A percentile compares a stretch with the other conserved stretches of the same genome.
These are phyloP conservation scores for Kazachstania bromeliacearum DNA, from an alignment of 805 yeast species.

Conservation along the genomic window DNA sequence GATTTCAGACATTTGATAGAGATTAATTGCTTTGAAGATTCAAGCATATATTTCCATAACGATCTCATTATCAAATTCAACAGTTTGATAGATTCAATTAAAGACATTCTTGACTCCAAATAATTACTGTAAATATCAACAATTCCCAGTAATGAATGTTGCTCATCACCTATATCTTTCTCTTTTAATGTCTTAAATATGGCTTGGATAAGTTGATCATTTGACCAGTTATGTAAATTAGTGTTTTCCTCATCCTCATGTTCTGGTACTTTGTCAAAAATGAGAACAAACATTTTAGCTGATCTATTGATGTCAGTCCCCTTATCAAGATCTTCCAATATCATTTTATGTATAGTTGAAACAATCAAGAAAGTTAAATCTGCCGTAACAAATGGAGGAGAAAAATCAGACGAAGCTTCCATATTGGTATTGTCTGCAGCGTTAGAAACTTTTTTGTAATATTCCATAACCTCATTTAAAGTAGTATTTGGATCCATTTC, in stretches of 20 bases:
- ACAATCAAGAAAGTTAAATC: constrained; percentile 37
- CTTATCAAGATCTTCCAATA: constrained; percentile 16
- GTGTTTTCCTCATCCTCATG: constrained; percentile 9
- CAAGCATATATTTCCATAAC: constrained; percentile 48
- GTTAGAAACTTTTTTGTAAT: constrained; percentile 25
- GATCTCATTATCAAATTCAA: constrained; percentile 28
- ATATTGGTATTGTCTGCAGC: constrained; percentile 7
- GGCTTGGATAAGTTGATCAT: constrained; percentile 27
- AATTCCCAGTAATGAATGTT: constrained; percentile 20
- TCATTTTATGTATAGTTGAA: constrained; percentile 23
- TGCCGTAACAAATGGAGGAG: constrained; percentile 34
- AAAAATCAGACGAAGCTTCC: constrained; percentile 12
- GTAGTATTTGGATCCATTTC: constrained; percentile 14
- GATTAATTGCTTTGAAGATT: constrained; percentile 54
- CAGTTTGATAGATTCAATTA: constrained; percentile 17
- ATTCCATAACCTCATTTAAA: constrained; percentile 25
- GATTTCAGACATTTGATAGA: constrained; percentile 56
- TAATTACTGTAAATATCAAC: constrained; percentile 25
- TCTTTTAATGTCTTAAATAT: constrained; percentile 13
- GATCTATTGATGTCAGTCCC: constrained; percentile 24
- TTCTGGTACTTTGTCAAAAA: constrained; percentile 41
- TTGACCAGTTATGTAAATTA: constrained; percentile 23
- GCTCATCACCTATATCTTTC: constrained; percentile 7
- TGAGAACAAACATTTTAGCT: constrained; percentile 29
- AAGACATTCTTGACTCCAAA: constrained; percentile 20